Percentiles rank a stretch among this genome's conserved stretches.
Evolutionary conservation across 805 yeast genomes (phyloP).

Genomic region (Alloascoidea hylecoeti): DNA sequence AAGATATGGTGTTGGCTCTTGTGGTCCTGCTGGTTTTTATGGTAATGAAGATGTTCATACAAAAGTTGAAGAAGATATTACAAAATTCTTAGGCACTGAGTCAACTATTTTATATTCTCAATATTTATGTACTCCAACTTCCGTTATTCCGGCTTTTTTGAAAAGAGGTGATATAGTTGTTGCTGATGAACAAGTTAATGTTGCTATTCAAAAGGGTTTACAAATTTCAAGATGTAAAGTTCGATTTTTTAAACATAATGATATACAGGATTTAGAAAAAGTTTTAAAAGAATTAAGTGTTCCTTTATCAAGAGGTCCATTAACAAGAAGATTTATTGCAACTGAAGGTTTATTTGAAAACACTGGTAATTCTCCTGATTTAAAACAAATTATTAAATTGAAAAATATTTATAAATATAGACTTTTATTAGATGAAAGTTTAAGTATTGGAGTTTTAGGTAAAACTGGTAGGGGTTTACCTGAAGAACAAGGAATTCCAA

Average conservation of each 20-base stretch:
- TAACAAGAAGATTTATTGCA: conserved; percentile 81
- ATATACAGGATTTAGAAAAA: conserved; percentile 66
- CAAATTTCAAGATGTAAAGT: conserved; percentile 77
- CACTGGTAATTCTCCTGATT: conserved; percentile 66
- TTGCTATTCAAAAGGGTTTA: conserved; percentile 80
- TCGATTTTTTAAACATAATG: conserved; percentile 67
- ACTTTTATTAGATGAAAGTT: conserved; percentile 74
- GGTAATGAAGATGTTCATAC: conserved; percentile 91
- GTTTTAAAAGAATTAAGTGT: conserved; percentile 26
- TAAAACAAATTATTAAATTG: conserved; percentile 54
- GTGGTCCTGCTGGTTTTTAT: conserved; percentile 97
- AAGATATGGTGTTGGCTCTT: conserved; percentile 87
- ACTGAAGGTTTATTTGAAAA: conserved; percentile 84
- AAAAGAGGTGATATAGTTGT: conserved; percentile 91
- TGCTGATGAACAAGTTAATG: conserved; percentile 65
- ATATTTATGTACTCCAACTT: conserved; percentile 74
- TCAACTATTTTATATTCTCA: conserved; percentile 82
- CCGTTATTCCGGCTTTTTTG: conserved; percentile 85
- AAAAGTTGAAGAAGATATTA: conserved; percentile 59
- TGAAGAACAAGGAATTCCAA: conserved; percentile 56
- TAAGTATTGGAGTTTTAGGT: conserved; percentile 81
- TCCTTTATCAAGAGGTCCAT: conserved; percentile 43
- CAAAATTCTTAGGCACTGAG: conserved; percentile 65
- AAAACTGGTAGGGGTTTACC: conserved; percentile 72
- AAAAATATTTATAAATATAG: conserved; percentile 77